A percentile compares a stretch with the other conserved stretches of the same genome.
phyloP scores from a whole-genome alignment of 352 stramenopile species.

The Phytophthora lateralis region DNA sequence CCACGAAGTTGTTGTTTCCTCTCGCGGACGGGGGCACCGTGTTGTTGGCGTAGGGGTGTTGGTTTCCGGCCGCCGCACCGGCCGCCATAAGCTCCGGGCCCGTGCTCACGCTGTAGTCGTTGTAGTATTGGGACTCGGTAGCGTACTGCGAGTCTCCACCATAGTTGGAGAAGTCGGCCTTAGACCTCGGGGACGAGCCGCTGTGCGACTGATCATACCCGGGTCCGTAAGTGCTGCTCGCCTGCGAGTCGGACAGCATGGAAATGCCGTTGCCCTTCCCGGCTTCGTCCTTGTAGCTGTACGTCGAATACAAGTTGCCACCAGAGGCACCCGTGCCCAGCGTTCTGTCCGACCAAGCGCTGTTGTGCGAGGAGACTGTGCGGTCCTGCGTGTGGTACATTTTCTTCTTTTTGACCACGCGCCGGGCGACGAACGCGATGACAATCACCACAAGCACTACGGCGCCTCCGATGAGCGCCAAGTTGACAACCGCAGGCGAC shows the following conservation, averaged over 20 bases:
- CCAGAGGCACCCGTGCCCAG: constrained; percentile 15
- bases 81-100: constrained; percentile 18
- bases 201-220: constrained; percentile 22
- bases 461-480: constrained; percentile 50
- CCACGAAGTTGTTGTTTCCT: constrained; percentile 25
- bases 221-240: constrained; percentile 28
- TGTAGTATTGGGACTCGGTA: constrained; percentile 40
- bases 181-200: constrained; percentile 25
- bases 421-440: constrained; percentile 52
- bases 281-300: constrained; percentile 35
- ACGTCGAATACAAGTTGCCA: constrained; percentile 32
- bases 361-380: constrained; percentile 31
- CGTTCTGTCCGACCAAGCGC: constrained; percentile 30
- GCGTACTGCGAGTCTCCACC: constrained; percentile 16
- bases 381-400: constrained; percentile 35
- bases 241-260: constrained; percentile 31
- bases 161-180: constrained; percentile 39
- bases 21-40: not conserved
- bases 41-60: constrained; percentile 18
- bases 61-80: constrained; percentile 12
- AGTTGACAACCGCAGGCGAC: constrained; percentile 44
- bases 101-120: constrained; percentile 35
- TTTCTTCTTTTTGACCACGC: constrained; percentile 37
- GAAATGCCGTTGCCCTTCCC: constrained; percentile 25
- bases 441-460: constrained; percentile 51